phyloP scores from a whole-genome alignment of 306 rosid genomes.

The Ormosia emarginata region DNA sequence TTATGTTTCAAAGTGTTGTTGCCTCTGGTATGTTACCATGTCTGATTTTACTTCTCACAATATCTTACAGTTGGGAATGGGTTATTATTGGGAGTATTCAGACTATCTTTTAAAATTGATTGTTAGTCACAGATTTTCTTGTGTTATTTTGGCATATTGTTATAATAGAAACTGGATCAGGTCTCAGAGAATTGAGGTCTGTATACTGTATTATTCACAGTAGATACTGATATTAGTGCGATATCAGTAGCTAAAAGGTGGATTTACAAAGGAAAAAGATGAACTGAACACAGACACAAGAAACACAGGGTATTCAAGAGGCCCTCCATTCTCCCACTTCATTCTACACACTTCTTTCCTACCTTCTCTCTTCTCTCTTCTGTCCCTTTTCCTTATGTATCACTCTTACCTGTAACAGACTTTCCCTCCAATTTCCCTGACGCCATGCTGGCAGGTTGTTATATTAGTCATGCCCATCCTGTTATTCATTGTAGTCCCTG shows the following conservation, averaged over 20 bases:
- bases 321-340: no score
- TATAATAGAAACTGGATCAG: no score
- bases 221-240: no score
- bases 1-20: not conserved
- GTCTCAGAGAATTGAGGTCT: no score
- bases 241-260: no score
- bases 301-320: no score
- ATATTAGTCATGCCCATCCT: not conserved
- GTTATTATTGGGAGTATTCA: not conserved
- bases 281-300: no score
- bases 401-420: not conserved
- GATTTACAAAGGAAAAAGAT: no score
- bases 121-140: not conserved
- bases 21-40: not conserved
- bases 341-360: not conserved
- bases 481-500: not conserved
- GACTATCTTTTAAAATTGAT: not conserved
- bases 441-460: not conserved
- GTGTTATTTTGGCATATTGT: not conserved
- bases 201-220: no score
- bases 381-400: not conserved
- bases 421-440: not conserved
- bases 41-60: not conserved
- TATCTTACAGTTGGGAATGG: not conserved
- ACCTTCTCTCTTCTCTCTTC: not conserved